These are phyloP conservation scores for Peltaster fructicola DNA, from an alignment of 2,329 filamentous ascomycete species.

Conservation along the genomic window DNA sequence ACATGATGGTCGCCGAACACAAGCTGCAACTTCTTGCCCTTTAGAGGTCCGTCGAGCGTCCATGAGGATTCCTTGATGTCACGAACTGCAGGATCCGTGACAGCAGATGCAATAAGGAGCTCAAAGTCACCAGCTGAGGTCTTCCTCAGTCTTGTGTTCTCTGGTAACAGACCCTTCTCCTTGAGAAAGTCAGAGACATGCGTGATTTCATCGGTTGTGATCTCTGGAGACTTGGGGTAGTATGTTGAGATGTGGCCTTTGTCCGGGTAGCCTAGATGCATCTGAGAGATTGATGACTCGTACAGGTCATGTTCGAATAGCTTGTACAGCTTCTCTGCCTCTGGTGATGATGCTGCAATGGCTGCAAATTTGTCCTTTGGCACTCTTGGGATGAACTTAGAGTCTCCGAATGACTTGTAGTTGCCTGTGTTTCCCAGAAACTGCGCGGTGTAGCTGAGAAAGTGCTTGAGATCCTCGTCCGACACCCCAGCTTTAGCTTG, in stretches of 20 bases:
- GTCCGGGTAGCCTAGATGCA: conserved; percentile 34
- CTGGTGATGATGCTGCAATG: conserved; percentile 23
- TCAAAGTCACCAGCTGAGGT: conserved; percentile 26
- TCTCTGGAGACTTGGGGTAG: conserved; percentile 31
- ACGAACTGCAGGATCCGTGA: conserved; percentile 21
- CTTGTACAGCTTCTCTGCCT: conserved; percentile 23
- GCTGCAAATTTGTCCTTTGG: conserved; percentile 25
- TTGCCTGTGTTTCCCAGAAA: conserved; percentile 39
- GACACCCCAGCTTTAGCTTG: conserved; percentile 26
- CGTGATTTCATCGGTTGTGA: conserved; percentile 31
- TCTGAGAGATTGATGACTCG: conserved; percentile 23
- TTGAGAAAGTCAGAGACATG: conserved; percentile 28
- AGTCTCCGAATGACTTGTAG: conserved; percentile 34
- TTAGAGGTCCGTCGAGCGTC: conserved; percentile 23
- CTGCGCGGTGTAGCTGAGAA: conserved; percentile 26
- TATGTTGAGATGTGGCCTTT: conserved; percentile 32
- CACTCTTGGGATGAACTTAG: conserved; percentile 34
- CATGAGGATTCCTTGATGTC: conserved; percentile 29
- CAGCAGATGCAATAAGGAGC: conserved; percentile 30
- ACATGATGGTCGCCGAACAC: conserved; percentile 29
- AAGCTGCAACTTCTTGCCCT: conserved; percentile 28
- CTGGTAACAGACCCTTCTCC: conserved; percentile 29
- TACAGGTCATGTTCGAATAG: conserved; percentile 29
- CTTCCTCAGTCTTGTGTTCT: conserved; percentile 33
- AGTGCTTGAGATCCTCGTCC: conserved; percentile 22